Conservation (phyloP, 148 eudicot species). For the Chenopodium suecicum region DNA sequence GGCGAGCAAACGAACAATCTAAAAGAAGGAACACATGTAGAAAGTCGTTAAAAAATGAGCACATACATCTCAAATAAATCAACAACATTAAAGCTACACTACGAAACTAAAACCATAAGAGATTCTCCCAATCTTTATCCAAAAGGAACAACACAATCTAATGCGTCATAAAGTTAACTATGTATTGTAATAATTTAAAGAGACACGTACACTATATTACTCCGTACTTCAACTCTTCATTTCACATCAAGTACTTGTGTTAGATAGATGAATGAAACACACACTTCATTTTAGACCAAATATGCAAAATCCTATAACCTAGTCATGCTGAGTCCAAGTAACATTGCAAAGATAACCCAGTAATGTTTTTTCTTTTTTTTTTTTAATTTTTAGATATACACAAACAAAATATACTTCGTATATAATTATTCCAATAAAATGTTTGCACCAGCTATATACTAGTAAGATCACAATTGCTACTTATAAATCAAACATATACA, state of each 20-base stretch:
- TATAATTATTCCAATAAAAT: too few relatives aligned
- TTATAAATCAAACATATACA: not conserved
- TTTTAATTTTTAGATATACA: too few relatives aligned
- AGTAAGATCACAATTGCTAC: too few relatives aligned
- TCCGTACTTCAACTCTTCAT: not conserved
- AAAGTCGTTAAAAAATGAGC: not conserved
- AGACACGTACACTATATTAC: not conserved
- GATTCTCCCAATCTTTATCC: not conserved
- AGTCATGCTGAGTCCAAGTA: not conserved
- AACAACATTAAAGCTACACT: not conserved
- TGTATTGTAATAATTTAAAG: not conserved
- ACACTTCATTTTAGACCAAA: not conserved
- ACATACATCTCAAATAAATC: conserved; percentile 8
- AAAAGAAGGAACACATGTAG: conserved; percentile 1
- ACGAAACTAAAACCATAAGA: not conserved
- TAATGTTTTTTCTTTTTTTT: too few relatives aligned
- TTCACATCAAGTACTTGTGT: not conserved
- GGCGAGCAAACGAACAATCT: conserved; percentile 86
- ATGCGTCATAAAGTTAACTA: too few relatives aligned
- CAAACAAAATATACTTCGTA: too few relatives aligned
- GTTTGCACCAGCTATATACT: too few relatives aligned
- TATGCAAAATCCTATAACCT: not conserved
- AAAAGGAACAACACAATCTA: not conserved
- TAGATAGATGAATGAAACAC: not conserved
- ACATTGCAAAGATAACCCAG: not conserved